Base-by-base conservation (phyloP, 1,139 yeast species). In the Geotrichum macrosporum region DNA sequence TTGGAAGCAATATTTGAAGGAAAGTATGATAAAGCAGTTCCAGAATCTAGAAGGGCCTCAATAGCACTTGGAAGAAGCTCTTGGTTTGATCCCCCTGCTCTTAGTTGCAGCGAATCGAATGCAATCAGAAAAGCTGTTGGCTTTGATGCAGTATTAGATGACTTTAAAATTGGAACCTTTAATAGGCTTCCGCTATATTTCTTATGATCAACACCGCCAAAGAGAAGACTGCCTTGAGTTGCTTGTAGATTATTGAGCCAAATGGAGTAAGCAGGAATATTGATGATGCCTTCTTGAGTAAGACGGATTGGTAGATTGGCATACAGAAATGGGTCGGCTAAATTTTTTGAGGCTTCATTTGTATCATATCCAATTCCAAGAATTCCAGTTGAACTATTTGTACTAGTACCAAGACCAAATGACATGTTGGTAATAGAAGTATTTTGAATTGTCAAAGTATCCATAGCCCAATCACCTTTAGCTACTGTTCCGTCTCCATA, bases 181-280 rank as follows among this genome's bases (percentile, higher is more conserved):
- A 47, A 63, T 52, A 78, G 65, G 0, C 63, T 62, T 9, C 83
- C 84, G 0, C 64, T 52, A 51, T 68, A 73, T 61, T 78, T 79
- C 30, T 77, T 74, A 34, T 69, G 66, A 58, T 79, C 84, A 43
- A 77, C 64, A 26, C 77, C 84, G 3, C 84, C 84, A 59, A 79
- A 79, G 37, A 78, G 66, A 35, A 79, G 62, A 12, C 69, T 58
- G 3, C 84, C 84, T 1, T 61, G 48, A n/a, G 59, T 55, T 4
- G 76, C 63, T n/a, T 68, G 66, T 5, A 63, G 52, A 16, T 70
- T 66, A 48, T 72, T 70, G 53, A 80, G 70, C 63, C 74, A 79
- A 41, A 81, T 65, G 3, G 84, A 77, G 60, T 76, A 80, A 10
- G 77, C 72, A 32, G 65, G 67, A 41, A 72, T 69, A 39, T 68